These are phyloP conservation scores for Akebia trifoliata DNA, from an alignment of 164 flowering plant genomes.

Conservation along the genomic window DNA sequence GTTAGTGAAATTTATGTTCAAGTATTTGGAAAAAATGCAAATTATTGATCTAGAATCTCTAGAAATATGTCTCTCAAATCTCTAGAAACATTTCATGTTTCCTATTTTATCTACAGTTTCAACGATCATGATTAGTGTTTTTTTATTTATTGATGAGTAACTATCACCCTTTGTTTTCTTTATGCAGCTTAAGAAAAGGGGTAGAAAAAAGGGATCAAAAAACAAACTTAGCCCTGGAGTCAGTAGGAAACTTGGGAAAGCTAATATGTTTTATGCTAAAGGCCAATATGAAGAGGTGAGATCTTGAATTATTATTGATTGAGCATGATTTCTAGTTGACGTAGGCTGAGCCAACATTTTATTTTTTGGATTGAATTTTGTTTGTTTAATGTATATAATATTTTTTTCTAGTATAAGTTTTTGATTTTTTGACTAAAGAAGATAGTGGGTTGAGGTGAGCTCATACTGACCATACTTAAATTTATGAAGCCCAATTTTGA, in stretches of 20 bases:
- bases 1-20: neutral
- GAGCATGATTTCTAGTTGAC: neutral
- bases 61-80: neutral
- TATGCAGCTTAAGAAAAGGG: constrained; percentile 56
- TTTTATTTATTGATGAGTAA: too few relatives aligned
- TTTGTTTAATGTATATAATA: neutral
- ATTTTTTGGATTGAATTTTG: neutral
- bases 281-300: constrained; percentile 60
- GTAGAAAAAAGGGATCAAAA: constrained; percentile 64
- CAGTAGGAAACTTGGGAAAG: constrained; percentile 58
- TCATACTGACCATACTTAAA: neutral
- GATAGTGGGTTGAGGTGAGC: constrained; percentile 3
- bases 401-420: neutral
- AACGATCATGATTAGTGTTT: too few relatives aligned
- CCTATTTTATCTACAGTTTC: too few relatives aligned
- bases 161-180: constrained; percentile 2
- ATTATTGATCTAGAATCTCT: neutral
- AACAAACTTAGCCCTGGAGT: constrained; percentile 57
- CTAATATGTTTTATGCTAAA: constrained; percentile 61
- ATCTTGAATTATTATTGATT: neutral
- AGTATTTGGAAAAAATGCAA: neutral
- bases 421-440: neutral
- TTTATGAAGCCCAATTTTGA: neutral
- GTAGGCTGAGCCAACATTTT: neutral
- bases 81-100: too few relatives aligned